These are phyloP conservation scores for Boletus tylopilopsis DNA, from an alignment of 768 basidiomycete genomes.

Conservation along the genomic window DNA sequence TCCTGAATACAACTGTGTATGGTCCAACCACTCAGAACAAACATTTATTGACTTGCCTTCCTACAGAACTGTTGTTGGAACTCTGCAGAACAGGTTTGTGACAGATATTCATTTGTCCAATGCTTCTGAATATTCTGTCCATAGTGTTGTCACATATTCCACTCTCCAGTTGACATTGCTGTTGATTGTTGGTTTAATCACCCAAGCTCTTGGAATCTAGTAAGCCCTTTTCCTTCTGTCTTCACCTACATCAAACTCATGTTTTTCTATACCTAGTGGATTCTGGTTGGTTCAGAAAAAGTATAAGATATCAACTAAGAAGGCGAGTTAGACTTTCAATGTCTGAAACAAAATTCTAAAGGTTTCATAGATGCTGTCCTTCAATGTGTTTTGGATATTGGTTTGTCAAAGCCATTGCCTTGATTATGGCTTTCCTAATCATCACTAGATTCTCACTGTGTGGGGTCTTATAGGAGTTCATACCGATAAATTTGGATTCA, in stretches of 20 bases:
- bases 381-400: constrained; percentile 71
- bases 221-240: constrained; percentile 27
- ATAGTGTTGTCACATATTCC: constrained; percentile 66
- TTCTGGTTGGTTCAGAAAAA: constrained; percentile 71
- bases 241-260: neutral
- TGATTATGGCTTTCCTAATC: neutral
- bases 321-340: constrained; percentile 23
- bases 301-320: constrained; percentile 61
- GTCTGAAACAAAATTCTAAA: neutral
- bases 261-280: constrained; percentile 31
- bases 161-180: constrained; percentile 67
- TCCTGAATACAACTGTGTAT: constrained; percentile 72
- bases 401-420: constrained; percentile 31
- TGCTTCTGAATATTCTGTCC: constrained; percentile 7
- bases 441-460: constrained; percentile 50
- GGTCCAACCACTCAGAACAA: constrained; percentile 12
- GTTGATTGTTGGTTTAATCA: constrained; percentile 60
- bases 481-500: constrained; percentile 72
- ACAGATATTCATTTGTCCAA: neutral
- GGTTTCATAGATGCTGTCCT: constrained; percentile 55
- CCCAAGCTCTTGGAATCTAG: constrained; percentile 70
- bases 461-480: constrained; percentile 81
- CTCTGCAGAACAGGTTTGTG: constrained; percentile 63
- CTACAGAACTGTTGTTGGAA: constrained; percentile 62
- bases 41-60: neutral